Percentiles rank a stretch among this genome's conserved stretches.
Conservation (phyloP, 768 basidiomycete species). For the Termitomyces heimii region DNA sequence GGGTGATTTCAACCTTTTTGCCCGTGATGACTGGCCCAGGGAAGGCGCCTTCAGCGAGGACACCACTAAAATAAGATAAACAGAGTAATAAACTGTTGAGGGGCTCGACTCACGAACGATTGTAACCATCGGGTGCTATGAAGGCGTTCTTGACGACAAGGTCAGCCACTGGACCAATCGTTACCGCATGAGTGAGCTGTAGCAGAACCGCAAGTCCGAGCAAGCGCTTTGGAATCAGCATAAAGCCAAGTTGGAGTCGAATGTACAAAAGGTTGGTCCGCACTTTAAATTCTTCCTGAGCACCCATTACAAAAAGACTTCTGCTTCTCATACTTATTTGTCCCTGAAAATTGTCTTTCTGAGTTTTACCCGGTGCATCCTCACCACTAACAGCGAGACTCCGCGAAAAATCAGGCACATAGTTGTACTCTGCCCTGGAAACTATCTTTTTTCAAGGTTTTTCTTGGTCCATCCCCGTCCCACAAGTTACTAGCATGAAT, state of each 20-base stretch:
- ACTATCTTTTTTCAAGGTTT: too few relatives aligned
- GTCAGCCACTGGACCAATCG: conserved; percentile 2
- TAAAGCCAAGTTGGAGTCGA: neutral
- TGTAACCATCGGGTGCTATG: conserved; percentile 1
- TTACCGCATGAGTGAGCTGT: neutral
- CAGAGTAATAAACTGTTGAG: neutral
- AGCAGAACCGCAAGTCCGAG: neutral
- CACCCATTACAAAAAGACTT: neutral
- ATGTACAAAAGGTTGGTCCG: neutral
- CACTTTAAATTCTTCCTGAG: neutral
- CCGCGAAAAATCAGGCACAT: too few relatives aligned
- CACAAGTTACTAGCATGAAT: neutral
- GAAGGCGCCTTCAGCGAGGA: neutral
- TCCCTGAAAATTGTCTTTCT: too few relatives aligned
- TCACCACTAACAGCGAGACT: too few relatives aligned
- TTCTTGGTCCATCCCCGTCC: neutral
- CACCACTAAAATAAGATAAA: neutral
- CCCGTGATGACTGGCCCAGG: conserved; percentile 1
- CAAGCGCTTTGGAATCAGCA: neutral
- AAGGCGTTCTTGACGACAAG: conserved; percentile 3
- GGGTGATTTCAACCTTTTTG: neutral
- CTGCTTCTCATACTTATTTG: too few relatives aligned
- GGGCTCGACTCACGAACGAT: neutral
- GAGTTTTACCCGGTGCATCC: too few relatives aligned
- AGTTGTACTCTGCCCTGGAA: too few relatives aligned